Conservation (phyloP, 1,284 basidiomycete species). For the Ustilago trichophora region DNA sequence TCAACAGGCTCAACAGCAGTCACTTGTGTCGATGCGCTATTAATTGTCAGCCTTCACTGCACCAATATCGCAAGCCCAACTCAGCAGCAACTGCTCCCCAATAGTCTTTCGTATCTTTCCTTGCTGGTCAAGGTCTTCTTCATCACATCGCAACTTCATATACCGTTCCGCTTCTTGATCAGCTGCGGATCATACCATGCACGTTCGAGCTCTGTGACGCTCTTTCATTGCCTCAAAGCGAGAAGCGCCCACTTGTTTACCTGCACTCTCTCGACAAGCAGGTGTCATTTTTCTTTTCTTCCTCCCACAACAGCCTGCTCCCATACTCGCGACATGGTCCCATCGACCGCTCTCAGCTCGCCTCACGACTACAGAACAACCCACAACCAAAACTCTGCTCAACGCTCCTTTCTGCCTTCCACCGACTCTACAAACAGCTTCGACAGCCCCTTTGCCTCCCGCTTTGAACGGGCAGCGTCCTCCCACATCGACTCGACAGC, state of each 20-base stretch:
- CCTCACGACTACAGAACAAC: neutral
- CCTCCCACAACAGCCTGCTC: neutral
- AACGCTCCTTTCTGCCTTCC: conserved; percentile 18
- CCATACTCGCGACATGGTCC: conserved; percentile 9
- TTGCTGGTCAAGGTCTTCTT: conserved; percentile 10
- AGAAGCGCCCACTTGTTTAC: no score
- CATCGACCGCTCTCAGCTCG: conserved; percentile 1
- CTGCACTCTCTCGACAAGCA: neutral
- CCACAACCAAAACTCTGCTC: conserved; percentile 3
- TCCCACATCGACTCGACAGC: conserved; percentile 1
- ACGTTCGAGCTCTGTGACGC: conserved; percentile 3
- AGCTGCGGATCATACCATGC: conserved; percentile 12
- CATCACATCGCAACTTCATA: neutral
- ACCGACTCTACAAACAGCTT: conserved; percentile 20
- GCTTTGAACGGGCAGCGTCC: conserved; percentile 23
- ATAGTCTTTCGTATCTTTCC: no score
- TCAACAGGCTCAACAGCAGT: no score
- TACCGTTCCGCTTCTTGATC: neutral
- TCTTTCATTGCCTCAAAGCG: neutral
- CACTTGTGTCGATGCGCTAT: no score
- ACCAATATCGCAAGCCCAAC: no score
- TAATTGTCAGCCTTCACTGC: no score
- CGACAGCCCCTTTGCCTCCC: conserved; percentile 19
- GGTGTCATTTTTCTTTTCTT: neutral
- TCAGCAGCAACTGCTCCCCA: no score